Evolutionary conservation across 2,329 filamentous ascomycete species (phyloP), one percentile per base, ranked within the genome.

Genomic region (Diaporthe citriasiana): DNA sequence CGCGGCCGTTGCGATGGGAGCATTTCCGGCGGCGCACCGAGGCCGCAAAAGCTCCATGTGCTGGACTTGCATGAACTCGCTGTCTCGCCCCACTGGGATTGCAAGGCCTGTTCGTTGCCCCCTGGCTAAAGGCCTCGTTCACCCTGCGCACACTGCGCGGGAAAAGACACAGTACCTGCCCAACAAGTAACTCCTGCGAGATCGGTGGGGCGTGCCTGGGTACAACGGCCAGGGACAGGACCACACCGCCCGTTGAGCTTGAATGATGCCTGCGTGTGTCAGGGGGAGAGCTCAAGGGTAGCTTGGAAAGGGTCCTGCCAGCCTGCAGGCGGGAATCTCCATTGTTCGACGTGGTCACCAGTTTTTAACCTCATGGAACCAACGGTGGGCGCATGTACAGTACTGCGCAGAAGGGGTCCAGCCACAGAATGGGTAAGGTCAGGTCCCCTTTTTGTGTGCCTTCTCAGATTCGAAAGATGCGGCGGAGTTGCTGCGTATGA

Each of bases 361-460:
- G 69, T 72, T 74, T 76, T 74, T 74, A 74, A 72, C 50, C 72
- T 76, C 74, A 74, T 72, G 74, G 70, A 66, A 65, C 73, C 56
- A 59, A 57, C 38, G 70, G 69, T 59, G 68, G 68, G 40, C 27
- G 68, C 53, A 51, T 59, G 69, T 71, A 53, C 63, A 30, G 63
- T 71, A 51, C 56, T 60, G 69, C 30, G 56, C 42, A 57, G 51
- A 63, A 60, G 69, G 69, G 56, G 69, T 59, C 42, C 69, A 63
- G 56, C 56, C 33, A 71, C 69, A 25, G 45, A 57, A 63, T 53
- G 65, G 71, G 71, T 55, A 63, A 59, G 45, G 71, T 72, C 38
- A 56, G 59, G 6, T 73, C 59, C 53, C 55, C 50, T 66, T 68
- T 47, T 55, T 57, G 33, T 74, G 59, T 50, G 33, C 33, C 30